Evolutionary conservation across 495 filamentous ascomycete genomes (phyloP), one percentile per base, ranked within the genome.

Genomic region (Penicillium egyptiacum): DNA sequence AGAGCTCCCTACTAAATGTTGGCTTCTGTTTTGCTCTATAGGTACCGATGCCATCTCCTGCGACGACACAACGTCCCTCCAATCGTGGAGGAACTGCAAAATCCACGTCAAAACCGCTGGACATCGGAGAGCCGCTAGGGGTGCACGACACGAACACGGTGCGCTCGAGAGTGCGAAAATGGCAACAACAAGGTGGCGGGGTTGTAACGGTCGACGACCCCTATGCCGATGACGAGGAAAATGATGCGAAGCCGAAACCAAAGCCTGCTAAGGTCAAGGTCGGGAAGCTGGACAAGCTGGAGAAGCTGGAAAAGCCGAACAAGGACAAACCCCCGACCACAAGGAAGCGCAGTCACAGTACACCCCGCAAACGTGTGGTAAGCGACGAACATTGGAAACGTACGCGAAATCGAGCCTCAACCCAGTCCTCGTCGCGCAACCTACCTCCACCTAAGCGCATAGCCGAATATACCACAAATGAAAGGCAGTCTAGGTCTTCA

Each of bases 361-460:
- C 82, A 19, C 89, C 89, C 6, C 84, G 85, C 62, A 93, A 91
- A 75, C 81, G 89, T 46, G 85, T 93, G 22, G 80, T 93, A 20
- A 91, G 89, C 62, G 89, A 93, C 70, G 84, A 85, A 39, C 86
- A 93, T 59, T 93, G 89, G 89, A 74, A 73, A 41, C 64, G 58
- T 37, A 58, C 44, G 55, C 78, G 76, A 43, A 81, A 79, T 55
- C 79, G 75, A 59, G 81, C 70, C 44, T 69, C 76, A 16, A 83
- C 77, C 16, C 71, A 74, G 55, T 53, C 76, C 62, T 25, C 76
- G 75, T 53, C 83, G 70, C 58, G 68, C 30, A 63, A 87, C 77
- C 58, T 79, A 75, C 69, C 85, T 74, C 54, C 64, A 72, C 62
- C 80, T 72, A 74, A 70, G 55, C 77, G 79, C 42, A 64, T 78